Base-by-base conservation (phyloP, 345 rosid species). In the Lepidium sativum region DNA sequence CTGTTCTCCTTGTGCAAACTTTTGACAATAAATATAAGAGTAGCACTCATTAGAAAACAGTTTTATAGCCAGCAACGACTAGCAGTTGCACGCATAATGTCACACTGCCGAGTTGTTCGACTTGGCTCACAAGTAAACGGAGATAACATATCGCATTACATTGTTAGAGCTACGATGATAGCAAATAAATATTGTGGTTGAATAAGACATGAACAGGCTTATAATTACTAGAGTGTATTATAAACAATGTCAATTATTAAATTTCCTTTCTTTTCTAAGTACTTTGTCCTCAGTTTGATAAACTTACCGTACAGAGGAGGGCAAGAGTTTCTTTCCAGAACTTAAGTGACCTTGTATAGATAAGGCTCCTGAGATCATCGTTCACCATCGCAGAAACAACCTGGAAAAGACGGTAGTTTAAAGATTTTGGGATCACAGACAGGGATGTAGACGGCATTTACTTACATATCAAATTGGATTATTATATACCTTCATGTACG, bases 321-420 rank as follows among this genome's bases (percentile, higher is more conserved):
- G 95, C 96, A 54, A 95, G 95, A 8, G 99, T 91, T 67, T 95
- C 97, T 74, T 95, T 95, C 99, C 99, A 95, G 76, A 79, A 86
- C 68, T 84, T 88, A 58, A 72, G 85, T 41, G 97, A 86, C 79
- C 97, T 80, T 38, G 84, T 75, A 60, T 84, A 78, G 51, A 95
- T 84, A 56, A 86, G 88, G 82, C 78, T 85, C 78, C 68, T 70
- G 62, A 95, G 92, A 78, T 95, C 94, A 73, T 91, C 86, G 82
- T 82, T 84, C 78, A 88, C 96, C 99, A 91, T 85, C 15, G 97
- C 97, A 75, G 91, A 78, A 67, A 95, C 95, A 78, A 88, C 83
- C 99, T 95, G 78, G 76, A 70, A 71, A 20, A 71, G 49, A 78
- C 34, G 57, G 35, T 27, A 42, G 23, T 33, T 67, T 48, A 41